Evolutionary conservation across 78 protist genomes (phyloP), one percentile per base, ranked within the genome.

Genomic region (slime mould (Dictyostelium discoideum)): DNA sequence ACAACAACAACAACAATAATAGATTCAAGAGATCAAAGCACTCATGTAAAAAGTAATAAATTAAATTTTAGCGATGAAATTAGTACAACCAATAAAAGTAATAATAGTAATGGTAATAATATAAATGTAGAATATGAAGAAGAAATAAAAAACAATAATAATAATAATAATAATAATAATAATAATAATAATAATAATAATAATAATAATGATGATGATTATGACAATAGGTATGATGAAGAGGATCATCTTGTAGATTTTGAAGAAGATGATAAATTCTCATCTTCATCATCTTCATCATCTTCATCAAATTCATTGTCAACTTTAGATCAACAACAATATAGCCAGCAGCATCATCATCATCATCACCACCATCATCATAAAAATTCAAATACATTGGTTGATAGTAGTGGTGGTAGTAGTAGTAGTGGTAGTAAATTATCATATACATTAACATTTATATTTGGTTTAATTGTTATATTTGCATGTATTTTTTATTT

Each of bases 401-500:
- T 26, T 14, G 14, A 40, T 14, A 20, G 26, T 48, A 22, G 24
- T 29, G 20, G 32, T 8, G 69, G 26, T 60, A 5, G 69, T 24
- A 57, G 87, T 42, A 63, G 22, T 8, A 26, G 26, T 60, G 5
- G 69, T 24, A 57, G 87, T 42, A 63, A 67, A 44, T 20, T 79
- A 44, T 42, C 67, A 24, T 79, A 20, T 3, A 82, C 88, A 39
- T 83, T 90, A 5, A 22, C 67, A 18, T 26, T 82, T 48, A 39
- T 90, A 29, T 63, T 85, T 24, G n/a, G 50, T 9, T 46, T 72
- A 54, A 73, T 90, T 32, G 37, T 73, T 14, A 42, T 90, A 37
- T 83, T 90, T 65, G 79, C 76, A 4, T 90, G 87, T 80, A 90
- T 90, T 69, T 90, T 77, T 83, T 90, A 90, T 69, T 90, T 90